These are phyloP conservation scores for Tolypocladium inflatum DNA, from an alignment of 2,329 filamentous ascomycete genomes.

Conservation along the genomic window DNA sequence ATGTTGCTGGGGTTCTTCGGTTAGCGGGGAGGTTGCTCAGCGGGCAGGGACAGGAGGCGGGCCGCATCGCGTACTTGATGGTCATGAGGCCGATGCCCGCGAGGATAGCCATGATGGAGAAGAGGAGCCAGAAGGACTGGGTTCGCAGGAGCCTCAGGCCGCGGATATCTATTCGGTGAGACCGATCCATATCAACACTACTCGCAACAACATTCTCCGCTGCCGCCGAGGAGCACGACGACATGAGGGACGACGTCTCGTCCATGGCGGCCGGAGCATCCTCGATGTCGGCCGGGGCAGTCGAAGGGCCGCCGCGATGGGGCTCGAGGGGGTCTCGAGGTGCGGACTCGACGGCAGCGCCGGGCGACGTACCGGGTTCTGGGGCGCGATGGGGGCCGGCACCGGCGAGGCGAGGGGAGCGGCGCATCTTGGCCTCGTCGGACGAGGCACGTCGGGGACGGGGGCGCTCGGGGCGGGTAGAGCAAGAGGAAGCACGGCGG, in stretches of 20 bases:
- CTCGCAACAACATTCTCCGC: conserved; percentile 43
- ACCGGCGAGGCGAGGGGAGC: not conserved
- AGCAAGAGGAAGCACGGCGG: not conserved
- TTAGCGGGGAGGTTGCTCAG: not conserved
- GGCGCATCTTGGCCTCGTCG: not conserved
- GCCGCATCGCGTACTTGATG: conserved; percentile 68
- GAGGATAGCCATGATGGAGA: conserved; percentile 77
- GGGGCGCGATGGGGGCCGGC: conserved; percentile 23
- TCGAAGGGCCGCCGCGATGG: not conserved
- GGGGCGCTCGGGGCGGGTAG: not conserved
- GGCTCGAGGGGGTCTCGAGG: not conserved
- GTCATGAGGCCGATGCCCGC: conserved; percentile 96
- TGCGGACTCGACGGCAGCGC: conserved; percentile 1
- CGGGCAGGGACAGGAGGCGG: not conserved
- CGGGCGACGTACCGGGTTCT: conserved; percentile 57
- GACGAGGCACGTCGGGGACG: not conserved
- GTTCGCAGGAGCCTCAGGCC: conserved; percentile 64
- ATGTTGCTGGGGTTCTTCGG: conserved; percentile 60
- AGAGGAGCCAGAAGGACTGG: conserved; percentile 85
- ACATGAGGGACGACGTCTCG: conserved; percentile 77
- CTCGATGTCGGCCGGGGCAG: conserved; percentile 7
- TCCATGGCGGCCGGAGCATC: conserved; percentile 38
- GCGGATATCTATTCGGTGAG: conserved; percentile 82
- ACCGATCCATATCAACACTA: conserved; percentile 62
- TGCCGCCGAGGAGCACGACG: conserved; percentile 46